These are phyloP conservation scores for Yamadazyma laniorum DNA, from an alignment of 805 yeast genomes.

Conservation along the genomic window DNA sequence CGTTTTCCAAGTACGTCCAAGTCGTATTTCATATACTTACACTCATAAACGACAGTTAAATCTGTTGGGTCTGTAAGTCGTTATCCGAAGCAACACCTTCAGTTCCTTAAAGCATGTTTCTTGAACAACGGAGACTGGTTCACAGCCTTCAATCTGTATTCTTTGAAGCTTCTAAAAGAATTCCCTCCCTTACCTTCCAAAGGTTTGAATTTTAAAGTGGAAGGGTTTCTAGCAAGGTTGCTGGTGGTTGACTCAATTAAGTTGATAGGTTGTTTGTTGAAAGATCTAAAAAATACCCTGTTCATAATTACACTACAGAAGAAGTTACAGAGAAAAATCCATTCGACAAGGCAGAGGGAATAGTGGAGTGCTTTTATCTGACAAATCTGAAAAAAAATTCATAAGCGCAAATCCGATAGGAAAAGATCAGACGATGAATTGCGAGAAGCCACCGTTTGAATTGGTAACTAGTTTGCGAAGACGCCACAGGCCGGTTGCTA, in stretches of 20 bases:
- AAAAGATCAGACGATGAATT: too few relatives aligned
- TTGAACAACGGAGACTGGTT: conserved; percentile 37
- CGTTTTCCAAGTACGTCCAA: too few relatives aligned
- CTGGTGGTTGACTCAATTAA: conserved; percentile 7
- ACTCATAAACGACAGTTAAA: too few relatives aligned
- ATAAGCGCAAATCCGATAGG: background rate
- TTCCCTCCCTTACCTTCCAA: conserved; percentile 8
- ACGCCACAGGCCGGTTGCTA: too few relatives aligned
- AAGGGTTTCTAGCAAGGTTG: conserved; percentile 2
- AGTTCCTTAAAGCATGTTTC: conserved; percentile 1
- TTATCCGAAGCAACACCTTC: too few relatives aligned
- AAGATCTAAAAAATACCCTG: conserved; percentile 6
- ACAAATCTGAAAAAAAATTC: background rate
- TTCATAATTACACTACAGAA: conserved; percentile 2
- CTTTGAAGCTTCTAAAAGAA: conserved; percentile 43
- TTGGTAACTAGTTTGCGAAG: too few relatives aligned
- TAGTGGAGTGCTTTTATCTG: conserved; percentile 1
- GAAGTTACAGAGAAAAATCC: background rate
- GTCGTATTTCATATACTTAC: too few relatives aligned
- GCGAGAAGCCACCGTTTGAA: too few relatives aligned
- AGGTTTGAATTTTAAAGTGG: conserved; percentile 7
- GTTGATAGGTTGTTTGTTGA: conserved; percentile 8
- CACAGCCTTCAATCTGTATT: conserved; percentile 41
- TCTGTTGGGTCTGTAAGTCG: too few relatives aligned
- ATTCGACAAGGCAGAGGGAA: too few relatives aligned